Conservation (phyloP, 2,329 filamentous ascomycete genomes). For the Neofusicoccum kwambonambiense region DNA sequence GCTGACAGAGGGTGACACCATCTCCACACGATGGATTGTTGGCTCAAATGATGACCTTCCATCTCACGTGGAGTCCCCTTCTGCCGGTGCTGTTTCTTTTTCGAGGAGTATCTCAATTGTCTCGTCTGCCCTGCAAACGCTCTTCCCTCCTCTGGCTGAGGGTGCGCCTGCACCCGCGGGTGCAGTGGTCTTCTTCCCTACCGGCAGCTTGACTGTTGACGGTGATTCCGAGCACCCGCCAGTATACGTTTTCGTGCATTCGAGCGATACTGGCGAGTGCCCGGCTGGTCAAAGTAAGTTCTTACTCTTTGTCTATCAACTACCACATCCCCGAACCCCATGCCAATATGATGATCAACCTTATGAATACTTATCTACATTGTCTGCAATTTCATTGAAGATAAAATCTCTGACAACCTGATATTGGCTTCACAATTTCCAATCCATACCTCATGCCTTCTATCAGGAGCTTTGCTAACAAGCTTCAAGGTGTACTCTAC, state of each 20-base stretch:
- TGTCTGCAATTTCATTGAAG: slow-evolving; percentile 94
- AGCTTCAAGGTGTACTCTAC: slow-evolving; percentile 57
- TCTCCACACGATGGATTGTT: slow-evolving; percentile 58
- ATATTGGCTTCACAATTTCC: slow-evolving; percentile 49
- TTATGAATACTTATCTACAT: slow-evolving; percentile 99
- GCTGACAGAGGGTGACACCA: slow-evolving; percentile 57
- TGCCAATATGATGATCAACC: slow-evolving; percentile 76
- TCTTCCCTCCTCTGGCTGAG: slow-evolving; percentile 73
- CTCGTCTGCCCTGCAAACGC: slow-evolving; percentile 59
- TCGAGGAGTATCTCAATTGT: slow-evolving; percentile 60
- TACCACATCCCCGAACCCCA: slow-evolving; percentile 13
- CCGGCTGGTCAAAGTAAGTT: slow-evolving; percentile 85
- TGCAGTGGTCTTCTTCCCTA: slow-evolving; percentile 66
- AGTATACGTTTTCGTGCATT: slow-evolving; percentile 69
- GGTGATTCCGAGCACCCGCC: slow-evolving; percentile 40
- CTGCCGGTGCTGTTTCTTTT: slow-evolving; percentile 8
- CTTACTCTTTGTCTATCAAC: slow-evolving; percentile 11
- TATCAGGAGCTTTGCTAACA: slow-evolving; percentile 22
- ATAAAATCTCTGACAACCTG: slow-evolving; percentile 88
- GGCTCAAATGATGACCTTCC: slow-evolving; percentile 41
- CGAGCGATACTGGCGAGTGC: slow-evolving; percentile 90
- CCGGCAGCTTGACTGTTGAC: slow-evolving; percentile 50
- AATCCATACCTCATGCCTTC: slow-evolving; percentile 20
- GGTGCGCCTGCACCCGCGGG: slow-evolving; percentile 74
- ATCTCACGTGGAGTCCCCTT: slow-evolving; percentile 16